Base-by-base conservation (phyloP, 1,139 yeast genomes). In the Candida tetrigidarum region DNA sequence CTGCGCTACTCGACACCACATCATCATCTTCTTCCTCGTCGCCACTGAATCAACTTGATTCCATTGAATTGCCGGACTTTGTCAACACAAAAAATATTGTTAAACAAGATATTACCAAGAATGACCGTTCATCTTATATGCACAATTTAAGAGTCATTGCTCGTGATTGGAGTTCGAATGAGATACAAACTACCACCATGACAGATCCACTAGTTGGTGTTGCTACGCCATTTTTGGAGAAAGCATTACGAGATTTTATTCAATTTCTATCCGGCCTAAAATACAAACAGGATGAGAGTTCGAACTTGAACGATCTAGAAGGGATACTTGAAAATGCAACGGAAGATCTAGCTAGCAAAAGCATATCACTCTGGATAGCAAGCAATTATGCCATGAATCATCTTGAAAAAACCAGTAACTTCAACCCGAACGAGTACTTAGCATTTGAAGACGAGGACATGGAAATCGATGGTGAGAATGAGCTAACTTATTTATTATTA, bases 11-110 rank as follows among this genome's bases (percentile, higher is more conserved):
- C 9, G 34, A 22, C n/a, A n/a, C n/a, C n/a, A n/a, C n/a, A n/a
- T n/a, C n/a, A n/a, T n/a, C n/a, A n/a, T n/a, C n/a, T n/a, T n/a
- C n/a, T 9, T 10, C 35, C 8, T 29, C 36, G 2, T 14, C 11
- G 2, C 23, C 25, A n/a, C 19, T 25, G 30, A 71, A 71, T 46
- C 59, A 53, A 29, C 51, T 73, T 2, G 77, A 74, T 43, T 56
- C 63, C 25, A 63, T 74, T 19, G 68, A 69, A 41, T 55, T 74
- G n/a, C 78, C 78, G 1, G 66, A 71, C 1, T 60, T 65, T 44
- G 66, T 74, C 9, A 63, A 73, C 50, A 74, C 72, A 1, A 58
- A 51, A 16, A 65, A 62, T 29, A 51, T 71, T 10, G 55, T 61
- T 1, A 57, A 50, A n/a, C 41, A 50, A 20, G 15, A 41, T 8